Evolutionary conservation across 129 eudicot species (phyloP), one percentile per base, ranked within the genome.

Genomic region (Silybum marianum): DNA sequence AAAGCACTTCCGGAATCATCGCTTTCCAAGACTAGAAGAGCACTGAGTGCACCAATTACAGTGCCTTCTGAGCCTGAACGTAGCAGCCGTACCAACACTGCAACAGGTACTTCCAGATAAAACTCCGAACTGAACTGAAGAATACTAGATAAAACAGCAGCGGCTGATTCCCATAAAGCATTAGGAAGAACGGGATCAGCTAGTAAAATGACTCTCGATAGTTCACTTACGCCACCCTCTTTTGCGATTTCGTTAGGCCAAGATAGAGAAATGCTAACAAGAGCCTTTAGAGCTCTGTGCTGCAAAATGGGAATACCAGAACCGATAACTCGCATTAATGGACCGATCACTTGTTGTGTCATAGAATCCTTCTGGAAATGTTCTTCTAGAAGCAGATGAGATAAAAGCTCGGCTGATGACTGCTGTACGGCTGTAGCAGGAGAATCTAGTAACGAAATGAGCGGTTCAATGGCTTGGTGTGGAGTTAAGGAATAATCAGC

Each of bases 211-310:
- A 96, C 98, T 84, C 88, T 91, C 73, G 99, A 96, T 13, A 96
- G 87, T 79, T 96, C 97, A 75, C 83, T 85, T 11, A 96, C 99
- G 25, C 99, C 99, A 30, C 99, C 99, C 85, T 93, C 98, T 85
- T 91, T 96, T 42, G 98, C 99, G 82, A 96, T 96, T 78, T 96
- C 99, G 82, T 96, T 96, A 48, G 99, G 99, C 99, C 98, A 96
- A 74, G 84, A 75, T 71, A 86, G 71, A 8, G 98, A 87, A 75
- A 91, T 87, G 78, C 93, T 86, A 66, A 93, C 98, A 74, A 96
- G 93, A 81, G 92, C 97, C 81, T 88, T 87, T 36, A 96, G 86
- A 78, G 97, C 93, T 81, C 93, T 86, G 88, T 96, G 99, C 87
- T 96, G 99, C 88, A 91, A 79, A 76, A 89, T 90, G 69, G 92